A percentile compares a stretch with the other conserved stretches of the same genome.
phyloP scores from a whole-genome alignment of 164 flowering plant species.

The Pachysandra terminalis region DNA sequence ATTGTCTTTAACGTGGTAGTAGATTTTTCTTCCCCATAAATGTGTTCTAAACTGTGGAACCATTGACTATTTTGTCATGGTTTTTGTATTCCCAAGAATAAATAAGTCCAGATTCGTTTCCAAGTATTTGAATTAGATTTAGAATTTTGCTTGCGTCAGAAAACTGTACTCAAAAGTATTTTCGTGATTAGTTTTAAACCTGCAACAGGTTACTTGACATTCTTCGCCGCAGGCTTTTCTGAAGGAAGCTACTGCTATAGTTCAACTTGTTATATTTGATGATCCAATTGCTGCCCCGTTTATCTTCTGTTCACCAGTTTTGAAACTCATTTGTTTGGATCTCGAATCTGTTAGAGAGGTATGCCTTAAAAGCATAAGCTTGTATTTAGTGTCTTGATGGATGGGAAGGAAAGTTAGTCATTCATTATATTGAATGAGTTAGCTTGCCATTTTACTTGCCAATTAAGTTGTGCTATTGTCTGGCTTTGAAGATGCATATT shows the following conservation, averaged over 20 bases:
- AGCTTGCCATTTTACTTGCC: constrained; percentile 22
- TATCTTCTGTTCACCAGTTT: constrained; percentile 90
- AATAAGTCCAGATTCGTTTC: constrained; percentile 4
- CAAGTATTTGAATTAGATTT: constrained; percentile 12
- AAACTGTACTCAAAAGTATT: constrained; percentile 22
- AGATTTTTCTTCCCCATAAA: background rate
- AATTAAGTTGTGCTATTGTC: constrained; percentile 19
- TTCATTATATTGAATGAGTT: constrained; percentile 29
- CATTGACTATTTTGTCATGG: background rate
- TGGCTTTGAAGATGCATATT: constrained; percentile 20
- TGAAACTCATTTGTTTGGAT: constrained; percentile 90
- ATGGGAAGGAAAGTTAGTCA: constrained; percentile 59
- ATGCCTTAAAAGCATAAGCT: constrained; percentile 87
- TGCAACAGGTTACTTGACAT: constrained; percentile 75
- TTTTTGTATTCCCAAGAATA: background rate
- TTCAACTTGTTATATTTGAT: constrained; percentile 86
- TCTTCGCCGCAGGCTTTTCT: constrained; percentile 86
- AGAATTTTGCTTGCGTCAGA: constrained; percentile 18
- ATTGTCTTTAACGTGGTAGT: background rate
- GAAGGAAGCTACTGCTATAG: constrained; percentile 93
- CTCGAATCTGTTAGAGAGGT: constrained; percentile 92
- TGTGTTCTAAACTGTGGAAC: background rate
- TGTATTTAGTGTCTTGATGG: constrained; percentile 50
- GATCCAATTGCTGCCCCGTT: constrained; percentile 83
- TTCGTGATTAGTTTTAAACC: constrained; percentile 54